Evolutionary conservation across 1,284 basidiomycete genomes (phyloP).

Genomic region (Fomes fomentarius): DNA sequence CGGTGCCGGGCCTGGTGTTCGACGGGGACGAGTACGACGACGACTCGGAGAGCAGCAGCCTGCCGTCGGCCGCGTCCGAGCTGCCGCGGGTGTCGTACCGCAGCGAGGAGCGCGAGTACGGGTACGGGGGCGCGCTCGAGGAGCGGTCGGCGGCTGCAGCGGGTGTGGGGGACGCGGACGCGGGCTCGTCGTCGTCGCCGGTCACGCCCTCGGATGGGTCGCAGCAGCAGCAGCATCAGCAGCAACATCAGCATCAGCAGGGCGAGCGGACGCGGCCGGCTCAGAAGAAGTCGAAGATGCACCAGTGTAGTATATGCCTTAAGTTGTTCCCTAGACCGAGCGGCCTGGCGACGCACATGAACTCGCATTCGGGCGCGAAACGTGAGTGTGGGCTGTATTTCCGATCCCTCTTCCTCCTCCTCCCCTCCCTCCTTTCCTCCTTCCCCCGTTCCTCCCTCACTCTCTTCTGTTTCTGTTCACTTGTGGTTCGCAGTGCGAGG

Average conservation of each 20-base stretch:
- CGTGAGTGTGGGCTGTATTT: conserved; percentile 46
- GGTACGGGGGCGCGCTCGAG: conserved; percentile 16
- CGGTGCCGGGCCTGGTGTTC: conserved; percentile 35
- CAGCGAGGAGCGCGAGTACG: conserved; percentile 5
- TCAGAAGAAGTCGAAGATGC: conserved; percentile 53
- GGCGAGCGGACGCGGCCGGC: conserved; percentile 32
- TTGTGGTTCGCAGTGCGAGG: too few relatives aligned
- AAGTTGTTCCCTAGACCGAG: conserved; percentile 68
- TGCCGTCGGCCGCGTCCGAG: conserved; percentile 34
- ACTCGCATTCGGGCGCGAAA: conserved; percentile 67
- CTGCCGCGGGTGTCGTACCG: conserved; percentile 27
- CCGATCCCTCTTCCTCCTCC: background rate
- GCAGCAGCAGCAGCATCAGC: conserved; percentile 11
- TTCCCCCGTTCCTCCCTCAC: background rate
- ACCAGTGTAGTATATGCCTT: conserved; percentile 54
- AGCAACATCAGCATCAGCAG: too few relatives aligned
- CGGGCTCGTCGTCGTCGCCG: conserved; percentile 13
- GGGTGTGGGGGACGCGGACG: background rate
- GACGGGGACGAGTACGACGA: conserved; percentile 37
- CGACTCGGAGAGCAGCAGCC: conserved; percentile 35
- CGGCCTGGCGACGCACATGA: conserved; percentile 74
- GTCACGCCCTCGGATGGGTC: conserved; percentile 18
- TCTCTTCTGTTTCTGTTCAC: background rate
- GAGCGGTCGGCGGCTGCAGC: background rate
- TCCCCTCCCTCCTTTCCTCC: background rate